phyloP scores from a whole-genome alignment of 257 asterid genomes.

The Henckelia pumila region DNA sequence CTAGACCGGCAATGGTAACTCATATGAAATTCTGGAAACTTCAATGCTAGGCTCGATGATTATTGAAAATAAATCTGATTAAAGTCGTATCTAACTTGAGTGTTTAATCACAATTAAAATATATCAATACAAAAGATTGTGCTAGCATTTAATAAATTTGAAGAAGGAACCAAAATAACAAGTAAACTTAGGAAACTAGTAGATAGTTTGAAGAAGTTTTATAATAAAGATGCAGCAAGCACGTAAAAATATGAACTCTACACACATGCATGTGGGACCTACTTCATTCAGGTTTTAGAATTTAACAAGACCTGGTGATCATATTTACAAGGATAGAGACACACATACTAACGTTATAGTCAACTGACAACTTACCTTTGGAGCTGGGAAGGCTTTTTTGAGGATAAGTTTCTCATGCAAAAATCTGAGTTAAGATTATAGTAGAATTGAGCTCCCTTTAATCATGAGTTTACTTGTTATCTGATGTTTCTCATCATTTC shows the following conservation, averaged over 20 bases:
- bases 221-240: background rate
- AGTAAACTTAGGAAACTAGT: background rate
- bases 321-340: background rate
- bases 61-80: background rate
- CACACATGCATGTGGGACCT: background rate
- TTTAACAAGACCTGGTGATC: background rate
- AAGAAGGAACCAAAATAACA: slow-evolving; percentile 1
- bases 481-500: background rate
- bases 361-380: background rate
- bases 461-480: background rate
- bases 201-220: background rate
- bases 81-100: slow-evolving; percentile 8
- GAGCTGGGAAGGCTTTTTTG: background rate
- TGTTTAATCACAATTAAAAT: background rate
- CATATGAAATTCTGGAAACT: slow-evolving; percentile 3
- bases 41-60: slow-evolving; percentile 6
- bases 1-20: background rate
- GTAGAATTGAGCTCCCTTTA: background rate
- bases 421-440: background rate
- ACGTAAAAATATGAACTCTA: background rate
- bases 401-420: background rate
- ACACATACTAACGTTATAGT: background rate
- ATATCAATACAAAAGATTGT: background rate
- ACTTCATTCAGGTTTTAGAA: background rate
- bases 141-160: background rate